Evolutionary conservation across 2,329 filamentous ascomycete species (phyloP).

Genomic region (Penicillium griseofulvum): DNA sequence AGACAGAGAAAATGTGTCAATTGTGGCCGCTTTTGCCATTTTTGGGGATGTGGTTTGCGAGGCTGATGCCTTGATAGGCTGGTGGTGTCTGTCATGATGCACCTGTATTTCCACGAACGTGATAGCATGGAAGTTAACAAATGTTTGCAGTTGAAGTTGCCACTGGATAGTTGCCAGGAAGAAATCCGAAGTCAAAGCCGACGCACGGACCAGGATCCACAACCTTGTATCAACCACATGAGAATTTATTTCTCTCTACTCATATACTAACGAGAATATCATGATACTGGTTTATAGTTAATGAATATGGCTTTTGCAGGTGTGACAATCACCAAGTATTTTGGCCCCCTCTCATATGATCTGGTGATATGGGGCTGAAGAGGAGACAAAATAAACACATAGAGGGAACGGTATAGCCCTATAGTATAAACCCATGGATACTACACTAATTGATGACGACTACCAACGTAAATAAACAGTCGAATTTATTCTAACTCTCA

Average conservation of each 20-base stretch:
- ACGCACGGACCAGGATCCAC: conserved; percentile 1
- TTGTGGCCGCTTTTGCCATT: conserved; percentile 33
- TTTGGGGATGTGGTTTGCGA: conserved; percentile 18
- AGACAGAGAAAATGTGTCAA: conserved; percentile 49
- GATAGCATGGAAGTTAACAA: background rate
- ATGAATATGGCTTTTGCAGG: no score
- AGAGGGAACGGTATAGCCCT: no score
- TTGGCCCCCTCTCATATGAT: no score
- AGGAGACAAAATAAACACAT: no score
- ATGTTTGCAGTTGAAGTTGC: background rate
- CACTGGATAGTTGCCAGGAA: background rate
- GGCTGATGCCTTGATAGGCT: conserved; percentile 4
- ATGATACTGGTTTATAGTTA: no score
- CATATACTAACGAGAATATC: no score
- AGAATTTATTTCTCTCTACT: background rate
- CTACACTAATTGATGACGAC: background rate
- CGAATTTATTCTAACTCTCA: no score
- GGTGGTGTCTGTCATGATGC: conserved; percentile 12
- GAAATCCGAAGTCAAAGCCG: background rate
- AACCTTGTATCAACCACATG: conserved; percentile 1
- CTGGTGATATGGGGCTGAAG: no score
- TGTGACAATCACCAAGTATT: no score
- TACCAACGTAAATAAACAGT: background rate
- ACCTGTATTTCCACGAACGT: background rate
- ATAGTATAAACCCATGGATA: background rate